phyloP scores from a whole-genome alignment of 345 rosid genomes.

The Garcia nutans region DNA sequence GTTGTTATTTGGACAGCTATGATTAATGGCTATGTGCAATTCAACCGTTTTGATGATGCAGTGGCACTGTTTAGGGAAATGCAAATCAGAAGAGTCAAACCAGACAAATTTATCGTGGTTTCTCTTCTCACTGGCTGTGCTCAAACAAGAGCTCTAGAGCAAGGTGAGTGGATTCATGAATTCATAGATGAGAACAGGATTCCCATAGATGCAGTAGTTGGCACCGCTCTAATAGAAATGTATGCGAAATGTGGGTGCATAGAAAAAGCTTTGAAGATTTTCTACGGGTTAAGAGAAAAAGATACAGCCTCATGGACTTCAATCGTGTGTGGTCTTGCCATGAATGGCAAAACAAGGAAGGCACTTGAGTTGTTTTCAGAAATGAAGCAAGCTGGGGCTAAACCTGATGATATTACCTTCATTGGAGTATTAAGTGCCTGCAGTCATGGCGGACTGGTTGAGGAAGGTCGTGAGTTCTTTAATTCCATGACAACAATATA shows the following conservation, averaged over 20 bases:
- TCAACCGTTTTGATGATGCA: slow-evolving; percentile 59
- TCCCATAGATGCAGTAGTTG: slow-evolving; percentile 49
- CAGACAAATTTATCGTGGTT: slow-evolving; percentile 61
- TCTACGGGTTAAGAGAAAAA: slow-evolving; percentile 42
- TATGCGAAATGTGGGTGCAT: slow-evolving; percentile 71
- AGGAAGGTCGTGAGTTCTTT: slow-evolving; percentile 57
- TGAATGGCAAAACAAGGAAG: slow-evolving; percentile 56
- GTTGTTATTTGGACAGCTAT: slow-evolving; percentile 84
- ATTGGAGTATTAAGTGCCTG: slow-evolving; percentile 75
- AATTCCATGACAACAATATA: slow-evolving; percentile 47
- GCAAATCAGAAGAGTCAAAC: slow-evolving; percentile 50
- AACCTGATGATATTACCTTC: slow-evolving; percentile 65
- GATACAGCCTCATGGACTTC: slow-evolving; percentile 77
- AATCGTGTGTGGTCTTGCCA: slow-evolving; percentile 64
- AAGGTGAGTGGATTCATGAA: slow-evolving; percentile 79
- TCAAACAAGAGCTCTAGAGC: slow-evolving; percentile 69
- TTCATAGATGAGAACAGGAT: slow-evolving; percentile 51
- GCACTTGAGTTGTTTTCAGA: slow-evolving; percentile 54
- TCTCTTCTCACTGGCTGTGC: slow-evolving; percentile 80
- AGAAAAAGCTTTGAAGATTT: slow-evolving; percentile 56
- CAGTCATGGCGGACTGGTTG: slow-evolving; percentile 76
- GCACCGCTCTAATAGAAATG: slow-evolving; percentile 78
- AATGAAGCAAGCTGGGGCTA: slow-evolving; percentile 48
- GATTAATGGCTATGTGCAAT: slow-evolving; percentile 80
- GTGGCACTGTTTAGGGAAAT: slow-evolving; percentile 51